These are phyloP conservation scores for Dioscorea alata DNA, from an alignment of 106 monocot genomes.

Conservation along the genomic window DNA sequence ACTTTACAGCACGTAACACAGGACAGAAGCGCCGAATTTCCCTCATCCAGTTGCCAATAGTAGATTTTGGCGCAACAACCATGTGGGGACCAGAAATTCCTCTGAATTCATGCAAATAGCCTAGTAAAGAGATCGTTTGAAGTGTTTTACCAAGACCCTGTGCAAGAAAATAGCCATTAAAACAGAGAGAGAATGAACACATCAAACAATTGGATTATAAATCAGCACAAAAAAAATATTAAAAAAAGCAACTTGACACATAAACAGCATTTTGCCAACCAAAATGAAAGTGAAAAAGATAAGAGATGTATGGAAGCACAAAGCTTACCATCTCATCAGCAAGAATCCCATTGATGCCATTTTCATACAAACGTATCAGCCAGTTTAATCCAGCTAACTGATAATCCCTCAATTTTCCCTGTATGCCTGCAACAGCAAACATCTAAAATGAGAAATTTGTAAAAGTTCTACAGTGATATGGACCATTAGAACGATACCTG, in stretches of 20 bases:
- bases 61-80: conserved; percentile 97
- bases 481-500: too few relatives aligned
- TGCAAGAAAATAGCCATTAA: neutral
- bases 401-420: conserved; percentile 80
- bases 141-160: conserved; percentile 98
- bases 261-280: too few relatives aligned
- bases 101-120: conserved; percentile 80
- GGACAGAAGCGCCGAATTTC: conserved; percentile 91
- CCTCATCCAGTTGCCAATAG: conserved; percentile 97
- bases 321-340: conserved; percentile 96
- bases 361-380: conserved; percentile 86
- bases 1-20: conserved; percentile 74
- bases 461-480: too few relatives aligned
- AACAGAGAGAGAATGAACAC: neutral
- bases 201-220: too few relatives aligned
- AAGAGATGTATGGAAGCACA: neutral
- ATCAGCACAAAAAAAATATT: neutral
- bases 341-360: conserved; percentile 96
- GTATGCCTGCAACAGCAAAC: conserved; percentile 50
- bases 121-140: conserved; percentile 86
- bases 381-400: conserved; percentile 94
- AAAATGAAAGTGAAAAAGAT: too few relatives aligned
- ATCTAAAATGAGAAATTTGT: neutral
- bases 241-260: neutral
- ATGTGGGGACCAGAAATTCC: conserved; percentile 91